phyloP scores from a whole-genome alignment of 2,329 filamentous ascomycete genomes.

The Botrytis paeoniae region DNA sequence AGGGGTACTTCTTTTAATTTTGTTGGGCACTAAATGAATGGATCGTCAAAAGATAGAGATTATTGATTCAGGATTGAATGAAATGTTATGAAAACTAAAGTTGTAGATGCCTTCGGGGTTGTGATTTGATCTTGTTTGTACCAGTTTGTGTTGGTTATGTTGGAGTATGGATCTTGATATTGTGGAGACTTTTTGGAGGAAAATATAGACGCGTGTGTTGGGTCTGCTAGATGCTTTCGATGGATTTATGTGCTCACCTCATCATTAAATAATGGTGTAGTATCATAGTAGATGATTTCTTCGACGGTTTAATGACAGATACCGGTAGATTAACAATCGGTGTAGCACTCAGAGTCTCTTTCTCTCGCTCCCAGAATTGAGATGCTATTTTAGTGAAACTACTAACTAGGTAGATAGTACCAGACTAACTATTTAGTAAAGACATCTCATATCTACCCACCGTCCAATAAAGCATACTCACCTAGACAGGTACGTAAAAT shows the following conservation, averaged over 20 bases:
- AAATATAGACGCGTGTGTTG: not conserved
- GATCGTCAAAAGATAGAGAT: not conserved
- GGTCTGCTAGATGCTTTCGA: not conserved
- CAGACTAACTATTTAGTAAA: not conserved
- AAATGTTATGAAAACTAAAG: not conserved
- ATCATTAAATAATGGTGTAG: not conserved
- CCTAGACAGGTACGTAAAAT: not conserved
- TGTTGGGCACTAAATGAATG: not conserved
- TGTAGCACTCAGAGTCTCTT: not conserved
- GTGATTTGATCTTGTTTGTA: not conserved
- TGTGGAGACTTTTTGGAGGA: not conserved
- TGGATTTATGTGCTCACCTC: not conserved
- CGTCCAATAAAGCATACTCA: not conserved
- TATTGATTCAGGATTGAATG: not conserved
- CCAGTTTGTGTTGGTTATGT: not conserved
- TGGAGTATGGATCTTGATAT: not conserved
- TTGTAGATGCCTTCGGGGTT: not conserved
- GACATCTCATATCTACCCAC: not conserved
- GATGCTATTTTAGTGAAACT: not conserved
- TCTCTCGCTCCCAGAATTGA: not conserved
- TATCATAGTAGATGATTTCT: not conserved
- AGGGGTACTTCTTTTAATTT: constrained; percentile 18
- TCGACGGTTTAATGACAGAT: not conserved
- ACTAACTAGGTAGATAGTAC: not conserved
- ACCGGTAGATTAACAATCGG: not conserved